Conservation (phyloP, 164 flowering plant species). For the Kingdonia uniflora region DNA sequence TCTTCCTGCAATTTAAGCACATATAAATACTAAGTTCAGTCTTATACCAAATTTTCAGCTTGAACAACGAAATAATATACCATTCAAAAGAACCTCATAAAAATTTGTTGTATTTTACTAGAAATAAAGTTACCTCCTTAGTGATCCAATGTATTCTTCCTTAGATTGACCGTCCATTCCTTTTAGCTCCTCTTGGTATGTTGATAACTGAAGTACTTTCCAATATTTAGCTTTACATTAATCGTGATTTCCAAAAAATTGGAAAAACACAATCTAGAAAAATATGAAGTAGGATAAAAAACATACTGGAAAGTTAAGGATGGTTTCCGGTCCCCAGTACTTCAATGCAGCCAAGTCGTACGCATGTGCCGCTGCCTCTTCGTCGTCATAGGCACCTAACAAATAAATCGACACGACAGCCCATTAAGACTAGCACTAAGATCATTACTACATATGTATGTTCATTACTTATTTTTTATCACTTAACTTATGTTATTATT, state of each 20-base stretch:
- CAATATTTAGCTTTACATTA: no score
- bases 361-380: constrained; percentile 87
- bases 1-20: constrained; percentile 40
- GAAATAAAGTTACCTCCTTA: constrained; percentile 51
- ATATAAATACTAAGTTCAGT: neutral
- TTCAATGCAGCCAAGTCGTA: constrained; percentile 93
- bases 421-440: no score
- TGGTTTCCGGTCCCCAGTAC: constrained; percentile 83
- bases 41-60: neutral
- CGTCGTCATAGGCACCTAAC: constrained; percentile 89
- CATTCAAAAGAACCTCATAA: no score
- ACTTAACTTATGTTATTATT: no score
- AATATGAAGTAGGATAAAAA: neutral
- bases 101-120: no score
- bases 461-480: no score
- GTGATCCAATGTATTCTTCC: constrained; percentile 90
- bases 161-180: constrained; percentile 80
- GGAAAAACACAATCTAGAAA: neutral
- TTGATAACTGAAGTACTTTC: constrained; percentile 17
- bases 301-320: constrained; percentile 77
- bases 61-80: neutral
- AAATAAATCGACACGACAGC: no score
- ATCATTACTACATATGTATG: no score
- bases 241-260: no score
- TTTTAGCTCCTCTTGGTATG: constrained; percentile 52